Conservation (phyloP, 140 eudicot genomes). For the Senecio squalidus region DNA sequence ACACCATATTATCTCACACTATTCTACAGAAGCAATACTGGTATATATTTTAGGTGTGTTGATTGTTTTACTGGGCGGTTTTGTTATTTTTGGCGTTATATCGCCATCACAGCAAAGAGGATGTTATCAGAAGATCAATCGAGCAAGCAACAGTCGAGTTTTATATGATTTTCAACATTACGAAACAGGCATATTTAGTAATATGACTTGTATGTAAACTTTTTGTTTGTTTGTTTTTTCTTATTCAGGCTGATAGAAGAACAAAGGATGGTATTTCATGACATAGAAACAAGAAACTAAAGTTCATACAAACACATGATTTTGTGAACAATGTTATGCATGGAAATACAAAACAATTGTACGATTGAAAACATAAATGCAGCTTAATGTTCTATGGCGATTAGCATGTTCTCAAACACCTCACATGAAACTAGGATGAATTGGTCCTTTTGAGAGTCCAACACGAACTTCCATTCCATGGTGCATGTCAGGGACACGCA, state of each 20-base stretch:
- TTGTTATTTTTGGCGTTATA: slow-evolving; percentile 65
- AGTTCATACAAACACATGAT: background rate
- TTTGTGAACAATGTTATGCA: background rate
- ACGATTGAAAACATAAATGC: background rate
- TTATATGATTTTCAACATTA: background rate
- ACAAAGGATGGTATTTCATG: slow-evolving; percentile 25
- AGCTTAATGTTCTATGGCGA: background rate
- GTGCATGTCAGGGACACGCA: slow-evolving; percentile 81
- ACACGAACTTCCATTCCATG: slow-evolving; percentile 93
- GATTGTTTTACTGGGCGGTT: slow-evolving; percentile 61
- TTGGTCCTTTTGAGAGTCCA: slow-evolving; percentile 87
- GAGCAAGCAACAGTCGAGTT: slow-evolving; percentile 34
- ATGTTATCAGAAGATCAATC: slow-evolving; percentile 31
- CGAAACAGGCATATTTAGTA: background rate
- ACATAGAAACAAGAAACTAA: background rate
- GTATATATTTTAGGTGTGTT: slow-evolving; percentile 65
- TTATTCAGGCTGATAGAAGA: slow-evolving; percentile 31
- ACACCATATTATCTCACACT: slow-evolving; percentile 55
- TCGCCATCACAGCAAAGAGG: slow-evolving; percentile 56
- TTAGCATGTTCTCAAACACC: background rate
- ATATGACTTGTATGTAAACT: slow-evolving; percentile 14
- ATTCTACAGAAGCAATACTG: slow-evolving; percentile 65
- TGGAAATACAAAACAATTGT: slow-evolving; percentile 5
- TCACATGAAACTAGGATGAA: slow-evolving; percentile 62
- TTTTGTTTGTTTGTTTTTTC: slow-evolving; percentile 26